Evolutionary conservation across 257 asterid genomes (phyloP), one percentile per base, ranked within the genome.

Genomic region (Nicotiana attenuata): DNA sequence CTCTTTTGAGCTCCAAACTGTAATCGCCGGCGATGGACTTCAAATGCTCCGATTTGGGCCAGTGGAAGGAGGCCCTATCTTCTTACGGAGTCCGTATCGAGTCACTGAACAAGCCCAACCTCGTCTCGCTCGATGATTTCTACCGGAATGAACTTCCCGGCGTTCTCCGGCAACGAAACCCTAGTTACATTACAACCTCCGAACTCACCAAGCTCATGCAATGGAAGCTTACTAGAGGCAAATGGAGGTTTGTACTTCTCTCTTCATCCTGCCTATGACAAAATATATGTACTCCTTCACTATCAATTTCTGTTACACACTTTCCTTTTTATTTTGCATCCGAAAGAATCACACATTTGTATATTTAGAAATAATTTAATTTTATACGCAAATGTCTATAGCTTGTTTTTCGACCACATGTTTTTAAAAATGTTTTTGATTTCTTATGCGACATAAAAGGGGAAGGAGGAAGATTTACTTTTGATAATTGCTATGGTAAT

Each of bases 191-290:
- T 76, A 91, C 94, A 26, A 85, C 89, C 33, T 63, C 83, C 0
- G 99, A 95, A 81, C 97, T 95, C 85, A 82, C 93, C 38, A 80
- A 90, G 66, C 92, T 95, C 77, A 90, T 93, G 94, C 91, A 93
- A 81, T 95, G 99, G 99, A 95, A 95, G 88, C 97, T 95, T 81
- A 81, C 90, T 45, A 90, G 99, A 60, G 98, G 98, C 2, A 95
- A 95, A 87, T 93, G 95, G 93, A 88, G 98, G 83, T 64, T 65
- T 0, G 8, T 61, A 63, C 10, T 20, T 15, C 24, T 41, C 22
- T 22, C 76, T 79, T 63, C 3, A 10, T 59, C 59, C 60, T 20
- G 38, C 11, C 20, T 9, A 38, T 38, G n/a, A 1, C n/a, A 68
- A 38, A 45, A 24, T 50, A 20, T n/a, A 22, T 45, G 35, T 41